These are phyloP conservation scores for Mortierella polycephala DNA, from an alignment of 371 early-diverging fungal genomes.

Conservation along the genomic window DNA sequence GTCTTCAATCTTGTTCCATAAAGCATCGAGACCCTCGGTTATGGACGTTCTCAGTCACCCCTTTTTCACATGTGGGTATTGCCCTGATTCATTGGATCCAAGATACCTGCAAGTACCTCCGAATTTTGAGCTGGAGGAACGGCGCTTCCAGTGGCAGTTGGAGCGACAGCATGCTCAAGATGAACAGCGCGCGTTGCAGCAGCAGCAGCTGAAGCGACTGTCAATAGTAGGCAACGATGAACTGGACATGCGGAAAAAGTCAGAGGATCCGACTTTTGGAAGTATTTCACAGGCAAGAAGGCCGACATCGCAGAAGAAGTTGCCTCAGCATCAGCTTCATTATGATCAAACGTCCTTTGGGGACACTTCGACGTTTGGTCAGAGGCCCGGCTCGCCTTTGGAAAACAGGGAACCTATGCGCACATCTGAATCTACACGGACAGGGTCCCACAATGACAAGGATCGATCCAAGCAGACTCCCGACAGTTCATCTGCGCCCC, in stretches of 20 bases:
- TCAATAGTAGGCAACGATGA: not conserved
- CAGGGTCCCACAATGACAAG: not conserved
- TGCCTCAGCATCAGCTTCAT: constrained; percentile 9
- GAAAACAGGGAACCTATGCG: too few relatives aligned
- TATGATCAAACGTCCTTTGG: constrained; percentile 27
- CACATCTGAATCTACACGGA: not conserved
- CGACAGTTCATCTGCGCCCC: not conserved
- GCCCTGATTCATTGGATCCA: constrained; percentile 55
- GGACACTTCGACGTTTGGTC: not conserved
- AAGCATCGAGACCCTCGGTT: constrained; percentile 60
- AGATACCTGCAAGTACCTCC: constrained; percentile 51
- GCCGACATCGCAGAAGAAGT: too few relatives aligned
- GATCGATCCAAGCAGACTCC: not conserved
- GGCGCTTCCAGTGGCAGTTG: not conserved
- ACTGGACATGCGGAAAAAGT: too few relatives aligned
- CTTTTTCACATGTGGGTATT: constrained; percentile 58
- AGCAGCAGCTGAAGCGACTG: constrained; percentile 8
- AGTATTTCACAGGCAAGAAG: too few relatives aligned
- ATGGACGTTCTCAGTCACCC: constrained; percentile 56
- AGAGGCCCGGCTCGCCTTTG: too few relatives aligned
- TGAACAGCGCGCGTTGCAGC: not conserved
- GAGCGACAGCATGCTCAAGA: too few relatives aligned
- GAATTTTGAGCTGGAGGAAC: constrained; percentile 41
- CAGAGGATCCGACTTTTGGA: not conserved
- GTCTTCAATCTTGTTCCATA: not conserved